Evolutionary conservation across 148 eudicot genomes (phyloP).

Genomic region (Amaranthus hypochondriacus): DNA sequence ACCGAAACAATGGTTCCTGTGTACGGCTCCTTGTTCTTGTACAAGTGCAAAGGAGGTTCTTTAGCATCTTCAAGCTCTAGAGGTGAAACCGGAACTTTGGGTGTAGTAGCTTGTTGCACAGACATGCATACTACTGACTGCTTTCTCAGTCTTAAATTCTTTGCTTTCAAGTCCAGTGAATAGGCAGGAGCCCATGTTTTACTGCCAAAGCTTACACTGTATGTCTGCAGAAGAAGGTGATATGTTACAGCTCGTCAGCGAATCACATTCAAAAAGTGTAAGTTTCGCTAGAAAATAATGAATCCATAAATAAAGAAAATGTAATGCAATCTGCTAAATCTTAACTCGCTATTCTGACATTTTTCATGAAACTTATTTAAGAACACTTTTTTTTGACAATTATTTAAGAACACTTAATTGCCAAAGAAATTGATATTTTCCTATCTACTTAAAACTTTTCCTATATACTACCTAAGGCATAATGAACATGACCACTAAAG

Average conservation of each 20-base stretch:
- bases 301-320: not conserved
- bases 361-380: no score
- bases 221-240: conserved; percentile 37
- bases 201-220: conserved; percentile 37
- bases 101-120: conserved; percentile 58
- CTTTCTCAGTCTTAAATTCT: conserved; percentile 34
- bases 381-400: no score
- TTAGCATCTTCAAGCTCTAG: conserved; percentile 58
- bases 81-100: conserved; percentile 71
- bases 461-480: not conserved
- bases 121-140: conserved; percentile 61
- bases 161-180: conserved; percentile 36
- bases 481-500: not conserved
- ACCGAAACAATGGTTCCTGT: conserved; percentile 84
- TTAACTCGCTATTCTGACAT: not conserved
- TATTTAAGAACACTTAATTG: not conserved
- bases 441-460: not conserved
- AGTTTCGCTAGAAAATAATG: not conserved
- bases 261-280: not conserved
- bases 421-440: not conserved
- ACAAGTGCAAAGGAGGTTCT: conserved; percentile 71
- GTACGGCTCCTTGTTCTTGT: conserved; percentile 80
- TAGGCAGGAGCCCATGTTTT: conserved; percentile 43
- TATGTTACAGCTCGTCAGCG: conserved; percentile 20
- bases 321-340: not conserved